These are phyloP conservation scores for Nakaseomyces delphensis DNA, from an alignment of 1,139 yeast genomes.

Conservation along the genomic window DNA sequence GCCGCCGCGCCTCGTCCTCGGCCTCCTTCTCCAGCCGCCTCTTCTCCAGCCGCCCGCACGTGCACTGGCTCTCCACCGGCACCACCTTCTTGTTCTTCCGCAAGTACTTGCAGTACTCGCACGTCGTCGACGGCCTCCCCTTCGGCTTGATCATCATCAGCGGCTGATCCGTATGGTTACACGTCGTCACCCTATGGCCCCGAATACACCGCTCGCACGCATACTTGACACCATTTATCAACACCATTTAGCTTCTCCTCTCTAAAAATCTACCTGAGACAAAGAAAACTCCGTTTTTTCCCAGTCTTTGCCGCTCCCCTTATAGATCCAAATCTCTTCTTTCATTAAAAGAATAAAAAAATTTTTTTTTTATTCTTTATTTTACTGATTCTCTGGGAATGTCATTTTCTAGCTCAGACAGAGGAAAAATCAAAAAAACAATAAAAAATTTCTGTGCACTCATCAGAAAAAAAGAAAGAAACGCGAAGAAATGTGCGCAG, in stretches of 20 bases:
- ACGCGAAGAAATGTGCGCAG: too few relatives aligned
- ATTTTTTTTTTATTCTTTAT: too few relatives aligned
- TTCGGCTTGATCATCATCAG: conserved; percentile 89
- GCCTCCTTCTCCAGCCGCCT: conserved; percentile 31
- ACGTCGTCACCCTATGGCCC: conserved; percentile 91
- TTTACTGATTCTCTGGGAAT: too few relatives aligned
- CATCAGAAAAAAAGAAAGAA: too few relatives aligned
- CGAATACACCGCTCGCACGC: conserved; percentile 95
- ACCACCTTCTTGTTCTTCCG: conserved; percentile 64
- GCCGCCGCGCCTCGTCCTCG: conserved; percentile 37
- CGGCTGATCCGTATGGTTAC: conserved; percentile 87
- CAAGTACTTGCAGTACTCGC: conserved; percentile 77
- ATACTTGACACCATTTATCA: conserved; percentile 83
- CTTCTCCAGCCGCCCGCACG: conserved; percentile 51
- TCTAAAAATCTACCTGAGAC: not conserved
- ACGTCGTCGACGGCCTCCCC: conserved; percentile 91
- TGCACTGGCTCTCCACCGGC: conserved; percentile 45
- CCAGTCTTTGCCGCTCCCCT: too few relatives aligned
- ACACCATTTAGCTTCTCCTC: conserved; percentile 47
- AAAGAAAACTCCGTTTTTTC: too few relatives aligned
- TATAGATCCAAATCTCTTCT: too few relatives aligned
- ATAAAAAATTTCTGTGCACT: too few relatives aligned
- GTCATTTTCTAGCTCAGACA: too few relatives aligned
- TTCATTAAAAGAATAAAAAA: too few relatives aligned
- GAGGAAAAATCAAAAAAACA: too few relatives aligned